Evolutionary conservation across 169 alveolate genomes (phyloP).

Genomic region (Plasmodium sp.): DNA sequence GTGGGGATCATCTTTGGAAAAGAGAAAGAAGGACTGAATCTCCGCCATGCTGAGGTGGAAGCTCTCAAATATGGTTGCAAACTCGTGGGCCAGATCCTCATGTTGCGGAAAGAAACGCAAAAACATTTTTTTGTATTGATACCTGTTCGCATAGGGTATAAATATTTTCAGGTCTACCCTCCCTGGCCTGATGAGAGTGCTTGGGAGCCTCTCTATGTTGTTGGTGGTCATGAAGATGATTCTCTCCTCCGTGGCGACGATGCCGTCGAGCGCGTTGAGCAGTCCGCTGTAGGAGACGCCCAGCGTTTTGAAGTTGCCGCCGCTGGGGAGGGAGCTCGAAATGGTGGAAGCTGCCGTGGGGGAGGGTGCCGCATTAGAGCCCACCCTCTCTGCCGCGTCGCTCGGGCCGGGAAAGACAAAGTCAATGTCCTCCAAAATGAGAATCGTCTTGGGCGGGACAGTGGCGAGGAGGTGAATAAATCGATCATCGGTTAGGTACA

Average conservation of each 20-base stretch:
- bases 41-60: constrained; percentile 86
- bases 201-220: constrained; percentile 83
- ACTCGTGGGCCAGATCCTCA: constrained; percentile 76
- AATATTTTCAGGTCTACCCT: constrained; percentile 87
- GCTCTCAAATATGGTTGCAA: constrained; percentile 73
- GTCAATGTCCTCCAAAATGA: constrained; percentile 72
- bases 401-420: constrained; percentile 3
- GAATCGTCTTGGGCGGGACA: constrained; percentile 77
- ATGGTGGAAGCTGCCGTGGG: neutral
- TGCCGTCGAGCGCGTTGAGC: constrained; percentile 89
- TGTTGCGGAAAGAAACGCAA: constrained; percentile 84
- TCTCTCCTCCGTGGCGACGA: constrained; percentile 88
- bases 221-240: constrained; percentile 88
- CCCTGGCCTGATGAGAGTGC: constrained; percentile 86
- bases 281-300: constrained; percentile 89
- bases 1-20: constrained; percentile 76
- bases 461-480: constrained; percentile 84
- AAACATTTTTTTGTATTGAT: constrained; percentile 81
- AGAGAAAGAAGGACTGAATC: constrained; percentile 85
- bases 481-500: constrained; percentile 85
- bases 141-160: constrained; percentile 82
- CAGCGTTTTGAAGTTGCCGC: constrained; percentile 40
- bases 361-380: neutral
- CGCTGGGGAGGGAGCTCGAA: neutral
- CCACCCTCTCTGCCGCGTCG: neutral